These are phyloP conservation scores for Astrothelium macrocarpum DNA, from an alignment of 495 filamentous ascomycete species.

Conservation along the genomic window DNA sequence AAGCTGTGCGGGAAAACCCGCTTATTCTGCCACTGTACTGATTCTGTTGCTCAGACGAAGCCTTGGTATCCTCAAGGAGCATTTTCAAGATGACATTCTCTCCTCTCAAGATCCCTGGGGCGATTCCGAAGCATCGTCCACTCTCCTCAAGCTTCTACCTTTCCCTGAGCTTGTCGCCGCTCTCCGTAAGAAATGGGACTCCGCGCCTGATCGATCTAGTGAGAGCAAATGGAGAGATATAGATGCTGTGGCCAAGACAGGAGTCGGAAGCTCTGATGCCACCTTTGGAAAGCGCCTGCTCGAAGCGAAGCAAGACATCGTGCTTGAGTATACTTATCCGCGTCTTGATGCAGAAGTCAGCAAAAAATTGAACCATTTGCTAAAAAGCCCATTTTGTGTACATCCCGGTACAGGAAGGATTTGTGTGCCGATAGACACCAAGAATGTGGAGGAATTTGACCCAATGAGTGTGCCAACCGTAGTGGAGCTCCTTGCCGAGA, in stretches of 20 bases:
- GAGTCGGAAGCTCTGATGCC: conserved; percentile 56
- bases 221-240: conserved; percentile 88
- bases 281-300: conserved; percentile 45
- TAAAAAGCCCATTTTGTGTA: conserved; percentile 92
- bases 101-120: conserved; percentile 79
- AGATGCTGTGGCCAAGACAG: conserved; percentile 66
- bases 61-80: conserved; percentile 65
- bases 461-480: conserved; percentile 82
- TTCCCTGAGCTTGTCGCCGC: conserved; percentile 64
- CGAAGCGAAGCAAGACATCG: conserved; percentile 89
- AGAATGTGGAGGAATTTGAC: conserved; percentile 65
- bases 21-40: neutral
- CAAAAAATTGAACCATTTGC: conserved; percentile 94
- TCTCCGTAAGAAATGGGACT: conserved; percentile 82
- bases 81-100: conserved; percentile 75
- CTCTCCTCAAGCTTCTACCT: conserved; percentile 64
- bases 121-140: conserved; percentile 53
- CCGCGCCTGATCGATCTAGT: conserved; percentile 63
- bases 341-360: conserved; percentile 91
- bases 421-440: conserved; percentile 84
- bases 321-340: conserved; percentile 97
- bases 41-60: conserved; percentile 48
- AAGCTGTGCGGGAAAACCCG: conserved; percentile 23
- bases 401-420: conserved; percentile 90
- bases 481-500: conserved; percentile 64